Base-by-base conservation (phyloP, 2,329 filamentous ascomycete genomes). In the Trichoderma guizhouense region DNA sequence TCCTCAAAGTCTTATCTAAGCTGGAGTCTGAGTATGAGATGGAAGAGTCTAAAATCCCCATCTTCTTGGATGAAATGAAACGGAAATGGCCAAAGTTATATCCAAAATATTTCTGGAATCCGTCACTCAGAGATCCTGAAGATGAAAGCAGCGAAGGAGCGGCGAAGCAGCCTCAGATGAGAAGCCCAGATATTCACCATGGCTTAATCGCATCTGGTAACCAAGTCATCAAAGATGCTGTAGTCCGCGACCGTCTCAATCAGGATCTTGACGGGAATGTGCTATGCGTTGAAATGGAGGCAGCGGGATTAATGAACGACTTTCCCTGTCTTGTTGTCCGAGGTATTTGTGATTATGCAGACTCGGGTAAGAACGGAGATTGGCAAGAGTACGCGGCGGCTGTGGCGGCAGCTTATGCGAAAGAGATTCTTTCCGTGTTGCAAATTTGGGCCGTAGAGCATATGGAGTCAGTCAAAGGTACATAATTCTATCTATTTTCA, bases 281-380 rank as follows among this genome's bases (percentile, higher is more conserved):
- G 3, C 26, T 73, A 5, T 75, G 72, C 6, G 69, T 79, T 24
- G 78, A 79, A 60, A 79, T 76, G 77, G 77, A 78, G 28, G 76
- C 75, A 0, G 77, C 76, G 1, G 75, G 68, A 18, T 21, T 77
- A 4, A 73, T 73, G 60, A 63, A 73, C 18, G 63, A 72, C 3
- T 74, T 79, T 51, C 71, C 71, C 1, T 81, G 78, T 32, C 58
- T 82, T 1, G 76, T 80, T 0, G 79, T 83, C 26, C 76, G 80
- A 6, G 81, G 81, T 0, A 80, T 83, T 1, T 82, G 77, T 39
- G 79, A 82, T 60, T 83, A 82, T 71, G 77, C 80, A 14, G 81
- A 84, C 69, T 79, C 76, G 0, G 79, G 82, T 65, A 83, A 83
- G 73, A 80, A 78, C 36, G 77, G 83, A 5, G 21, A 15, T 9